phyloP scores from a whole-genome alignment of 177 flowering plant genomes.

The Tripterygium wilfordii region DNA sequence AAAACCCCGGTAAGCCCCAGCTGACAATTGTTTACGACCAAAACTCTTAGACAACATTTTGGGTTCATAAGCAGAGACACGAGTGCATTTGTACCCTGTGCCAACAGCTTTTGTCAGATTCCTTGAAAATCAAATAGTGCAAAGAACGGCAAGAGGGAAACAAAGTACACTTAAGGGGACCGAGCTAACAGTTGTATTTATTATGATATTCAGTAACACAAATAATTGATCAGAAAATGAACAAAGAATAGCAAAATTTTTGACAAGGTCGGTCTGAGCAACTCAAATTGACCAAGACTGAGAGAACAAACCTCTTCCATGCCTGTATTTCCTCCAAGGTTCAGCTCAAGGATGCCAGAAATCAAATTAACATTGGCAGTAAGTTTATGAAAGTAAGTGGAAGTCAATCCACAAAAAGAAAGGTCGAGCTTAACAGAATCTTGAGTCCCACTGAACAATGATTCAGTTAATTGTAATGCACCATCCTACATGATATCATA shows the following conservation, averaged over 20 bases:
- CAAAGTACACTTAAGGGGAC: no score
- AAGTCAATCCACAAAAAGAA: constrained; percentile 60
- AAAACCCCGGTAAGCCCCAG: constrained; percentile 64
- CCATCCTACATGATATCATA: constrained; percentile 47
- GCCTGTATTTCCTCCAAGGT: constrained; percentile 69
- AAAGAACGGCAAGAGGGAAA: background rate
- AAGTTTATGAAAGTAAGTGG: constrained; percentile 29
- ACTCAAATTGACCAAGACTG: no score
- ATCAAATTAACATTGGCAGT: constrained; percentile 20
- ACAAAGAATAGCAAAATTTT: no score
- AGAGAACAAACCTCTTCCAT: constrained; percentile 52
- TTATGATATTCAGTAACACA: no score
- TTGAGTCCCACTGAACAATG: constrained; percentile 45
- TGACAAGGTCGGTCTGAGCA: no score
- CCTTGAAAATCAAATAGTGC: no score
- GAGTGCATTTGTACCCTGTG: constrained; percentile 64
- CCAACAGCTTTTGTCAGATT: constrained; percentile 2
- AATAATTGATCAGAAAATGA: no score
- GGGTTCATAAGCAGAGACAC: constrained; percentile 51
- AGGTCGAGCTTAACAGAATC: constrained; percentile 75
- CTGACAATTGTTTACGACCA: constrained; percentile 64
- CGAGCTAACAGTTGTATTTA: no score
- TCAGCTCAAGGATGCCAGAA: constrained; percentile 58
- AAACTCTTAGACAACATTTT: constrained; percentile 49
- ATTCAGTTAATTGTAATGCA: constrained; percentile 50